These are phyloP conservation scores for Pyrus communis DNA, from an alignment of 306 rosid genomes.

Conservation along the genomic window DNA sequence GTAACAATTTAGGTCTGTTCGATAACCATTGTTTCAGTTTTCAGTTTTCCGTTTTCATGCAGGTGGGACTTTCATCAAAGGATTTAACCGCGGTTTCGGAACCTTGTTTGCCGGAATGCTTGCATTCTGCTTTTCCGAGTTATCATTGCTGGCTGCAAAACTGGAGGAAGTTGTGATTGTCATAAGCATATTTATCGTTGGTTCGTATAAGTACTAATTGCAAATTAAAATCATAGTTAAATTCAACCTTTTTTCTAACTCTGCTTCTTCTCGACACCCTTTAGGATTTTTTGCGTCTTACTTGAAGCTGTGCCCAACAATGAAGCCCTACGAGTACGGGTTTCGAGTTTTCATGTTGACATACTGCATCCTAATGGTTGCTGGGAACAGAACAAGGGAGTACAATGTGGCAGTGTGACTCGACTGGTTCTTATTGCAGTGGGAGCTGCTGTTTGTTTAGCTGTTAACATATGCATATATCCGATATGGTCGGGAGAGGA, in stretches of 20 bases:
- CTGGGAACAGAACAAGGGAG: slow-evolving; percentile 38
- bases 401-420: slow-evolving; percentile 19
- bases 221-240: background rate
- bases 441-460: slow-evolving; percentile 51
- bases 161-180: slow-evolving; percentile 41
- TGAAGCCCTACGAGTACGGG: slow-evolving; percentile 69
- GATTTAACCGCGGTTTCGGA: slow-evolving; percentile 65
- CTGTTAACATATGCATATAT: slow-evolving; percentile 47
- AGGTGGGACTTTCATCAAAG: slow-evolving; percentile 71
- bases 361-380: slow-evolving; percentile 53
- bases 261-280: background rate
- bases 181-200: slow-evolving; percentile 45
- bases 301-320: slow-evolving; percentile 44
- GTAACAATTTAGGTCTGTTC: background rate
- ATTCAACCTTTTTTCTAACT: background rate
- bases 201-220: slow-evolving; percentile 12
- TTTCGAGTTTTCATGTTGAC: slow-evolving; percentile 69
- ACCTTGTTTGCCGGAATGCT: slow-evolving; percentile 57
- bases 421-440: slow-evolving; percentile 51
- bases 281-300: slow-evolving; percentile 42
- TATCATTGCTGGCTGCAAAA: slow-evolving; percentile 26
- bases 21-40: background rate
- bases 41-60: background rate
- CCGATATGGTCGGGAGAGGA: slow-evolving; percentile 83
- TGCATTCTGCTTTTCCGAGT: slow-evolving; percentile 43